phyloP scores from a whole-genome alignment of 108 stramenopile genomes.

The Epithemia pelagica region DNA sequence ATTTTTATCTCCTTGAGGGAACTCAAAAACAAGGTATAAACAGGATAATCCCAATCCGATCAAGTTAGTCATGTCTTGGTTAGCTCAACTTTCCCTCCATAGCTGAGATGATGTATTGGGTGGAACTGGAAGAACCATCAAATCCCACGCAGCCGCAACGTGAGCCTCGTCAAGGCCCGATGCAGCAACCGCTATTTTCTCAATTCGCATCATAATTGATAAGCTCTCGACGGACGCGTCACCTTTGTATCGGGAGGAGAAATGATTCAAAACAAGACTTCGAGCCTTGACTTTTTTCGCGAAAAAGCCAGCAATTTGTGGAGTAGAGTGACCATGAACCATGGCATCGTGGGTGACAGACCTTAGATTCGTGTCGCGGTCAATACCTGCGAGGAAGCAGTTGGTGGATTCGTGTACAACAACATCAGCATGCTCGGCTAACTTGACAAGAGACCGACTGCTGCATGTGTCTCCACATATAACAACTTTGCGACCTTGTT shows the following conservation, averaged over 20 bases:
- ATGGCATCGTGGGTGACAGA: conserved; percentile 60
- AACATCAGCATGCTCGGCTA: conserved; percentile 73
- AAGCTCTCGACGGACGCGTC: conserved; percentile 66
- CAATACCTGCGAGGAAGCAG: conserved; percentile 56
- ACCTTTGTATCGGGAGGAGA: conserved; percentile 77
- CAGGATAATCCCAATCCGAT: too few species aligned
- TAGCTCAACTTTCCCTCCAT: too few species aligned
- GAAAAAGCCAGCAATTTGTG: conserved; percentile 76
- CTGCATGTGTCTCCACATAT: conserved; percentile 90
- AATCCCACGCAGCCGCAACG: conserved; percentile 84
- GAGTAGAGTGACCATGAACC: conserved; percentile 83
- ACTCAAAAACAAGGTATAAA: too few species aligned
- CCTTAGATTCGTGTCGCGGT: conserved; percentile 46
- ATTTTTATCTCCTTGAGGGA: too few species aligned
- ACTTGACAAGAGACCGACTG: conserved; percentile 31
- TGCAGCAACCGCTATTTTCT: conserved; percentile 69
- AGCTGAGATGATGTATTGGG: too few species aligned
- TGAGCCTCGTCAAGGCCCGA: conserved; percentile 43
- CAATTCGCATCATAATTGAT: conserved; percentile 78
- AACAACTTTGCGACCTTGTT: conserved; percentile 85
- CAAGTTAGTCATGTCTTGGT: too few species aligned
- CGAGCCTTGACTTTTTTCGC: conserved; percentile 60
- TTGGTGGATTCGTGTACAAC: conserved; percentile 92
- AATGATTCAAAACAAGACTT: conserved; percentile 76
- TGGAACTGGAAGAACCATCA: conserved; percentile 69